Evolutionary conservation across 441 rosid genomes (phyloP).

Genomic region (Breynia disticha): DNA sequence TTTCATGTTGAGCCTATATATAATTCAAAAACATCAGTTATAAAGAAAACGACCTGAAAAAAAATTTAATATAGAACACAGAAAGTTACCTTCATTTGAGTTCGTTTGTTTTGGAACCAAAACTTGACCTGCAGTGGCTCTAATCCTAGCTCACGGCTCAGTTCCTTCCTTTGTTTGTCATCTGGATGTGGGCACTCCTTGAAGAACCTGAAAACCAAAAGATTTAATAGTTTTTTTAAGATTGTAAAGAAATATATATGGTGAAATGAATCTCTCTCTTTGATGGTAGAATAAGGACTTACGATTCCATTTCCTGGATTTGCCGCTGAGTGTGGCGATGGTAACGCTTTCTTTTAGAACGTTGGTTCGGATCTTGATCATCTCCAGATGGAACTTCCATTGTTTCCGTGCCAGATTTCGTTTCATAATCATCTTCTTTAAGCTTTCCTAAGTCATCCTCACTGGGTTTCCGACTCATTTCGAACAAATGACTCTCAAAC

Average conservation of each 20-base stretch:
- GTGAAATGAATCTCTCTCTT: not conserved
- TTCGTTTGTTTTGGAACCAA: constrained; percentile 99
- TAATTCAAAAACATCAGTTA: not conserved
- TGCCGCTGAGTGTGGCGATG: constrained; percentile 95
- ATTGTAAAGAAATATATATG: no score
- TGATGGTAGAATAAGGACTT: constrained; percentile 13
- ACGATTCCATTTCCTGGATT: constrained; percentile 95
- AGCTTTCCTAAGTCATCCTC: constrained; percentile 60
- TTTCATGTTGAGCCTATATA: constrained; percentile 72
- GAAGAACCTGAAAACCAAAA: constrained; percentile 47
- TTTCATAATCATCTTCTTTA: constrained; percentile 69
- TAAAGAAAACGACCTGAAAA: not conserved
- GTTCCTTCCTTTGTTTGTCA: constrained; percentile 89
- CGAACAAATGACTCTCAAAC: constrained; percentile 64
- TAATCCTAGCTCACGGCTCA: constrained; percentile 61
- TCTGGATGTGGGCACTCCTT: constrained; percentile 96
- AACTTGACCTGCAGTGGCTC: constrained; percentile 95
- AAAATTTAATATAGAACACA: not conserved
- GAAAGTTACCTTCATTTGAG: constrained; percentile 79
- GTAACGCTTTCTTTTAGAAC: constrained; percentile 78
- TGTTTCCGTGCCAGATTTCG: constrained; percentile 67
- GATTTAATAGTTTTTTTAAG: not conserved
- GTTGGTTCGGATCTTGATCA: constrained; percentile 72
- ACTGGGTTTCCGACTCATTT: constrained; percentile 51
- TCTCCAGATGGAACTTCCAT: constrained; percentile 61